Evolutionary conservation across 139 green algal species (phyloP).

Genomic region (Edaphochlamys debaryana): DNA sequence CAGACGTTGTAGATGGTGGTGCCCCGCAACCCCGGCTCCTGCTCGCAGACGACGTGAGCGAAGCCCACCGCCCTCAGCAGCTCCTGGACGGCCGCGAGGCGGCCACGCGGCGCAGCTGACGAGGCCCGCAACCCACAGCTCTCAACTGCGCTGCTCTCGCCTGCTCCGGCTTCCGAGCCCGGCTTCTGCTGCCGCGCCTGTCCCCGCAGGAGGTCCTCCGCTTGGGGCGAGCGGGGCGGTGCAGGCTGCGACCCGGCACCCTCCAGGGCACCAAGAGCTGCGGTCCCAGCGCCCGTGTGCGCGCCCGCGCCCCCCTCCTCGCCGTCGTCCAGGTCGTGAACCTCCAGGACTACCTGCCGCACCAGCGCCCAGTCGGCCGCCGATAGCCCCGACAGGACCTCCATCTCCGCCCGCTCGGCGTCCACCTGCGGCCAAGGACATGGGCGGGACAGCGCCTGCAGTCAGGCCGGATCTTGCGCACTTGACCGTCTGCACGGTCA

Average conservation of each 20-base stretch:
- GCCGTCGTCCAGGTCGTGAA: conserved; percentile 42
- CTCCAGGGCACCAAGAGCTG: no score
- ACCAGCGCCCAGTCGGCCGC: conserved; percentile 42
- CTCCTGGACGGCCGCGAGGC: neutral
- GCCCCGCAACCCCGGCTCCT: neutral
- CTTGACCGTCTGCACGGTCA: neutral
- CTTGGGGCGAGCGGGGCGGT: no score
- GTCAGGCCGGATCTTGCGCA: no score
- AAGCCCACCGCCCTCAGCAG: conserved; percentile 2
- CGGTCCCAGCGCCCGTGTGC: no score
- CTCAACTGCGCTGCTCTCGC: no score
- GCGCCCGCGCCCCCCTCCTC: neutral
- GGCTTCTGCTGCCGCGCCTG: neutral
- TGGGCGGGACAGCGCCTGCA: neutral
- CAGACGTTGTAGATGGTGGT: conserved; percentile 7
- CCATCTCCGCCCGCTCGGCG: conserved; percentile 58
- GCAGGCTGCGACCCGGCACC: no score
- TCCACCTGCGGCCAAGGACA: conserved; percentile 1
- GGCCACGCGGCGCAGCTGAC: neutral
- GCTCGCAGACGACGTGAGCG: neutral
- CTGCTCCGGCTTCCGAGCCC: neutral
- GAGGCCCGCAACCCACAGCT: neutral
- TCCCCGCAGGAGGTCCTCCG: no score
- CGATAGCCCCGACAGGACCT: conserved; percentile 49
- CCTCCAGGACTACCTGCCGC: conserved; percentile 48